A percentile compares a stretch with the other conserved stretches of the same genome.
These are phyloP conservation scores for Globisporangium iwayamae DNA, from an alignment of 352 stramenopile species.

Conservation along the genomic window DNA sequence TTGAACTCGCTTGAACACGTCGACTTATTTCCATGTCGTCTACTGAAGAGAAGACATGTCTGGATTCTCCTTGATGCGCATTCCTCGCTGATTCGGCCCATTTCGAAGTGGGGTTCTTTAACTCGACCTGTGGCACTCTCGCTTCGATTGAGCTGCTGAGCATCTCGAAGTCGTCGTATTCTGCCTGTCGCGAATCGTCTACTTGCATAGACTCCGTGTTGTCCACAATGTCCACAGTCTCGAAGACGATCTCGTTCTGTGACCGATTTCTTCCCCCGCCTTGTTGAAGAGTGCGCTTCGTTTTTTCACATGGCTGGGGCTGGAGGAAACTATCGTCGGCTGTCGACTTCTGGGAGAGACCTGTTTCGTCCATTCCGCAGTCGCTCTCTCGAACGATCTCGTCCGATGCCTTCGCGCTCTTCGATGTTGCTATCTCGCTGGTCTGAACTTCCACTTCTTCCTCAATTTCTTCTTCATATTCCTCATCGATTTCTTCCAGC, in stretches of 20 bases:
- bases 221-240: background rate
- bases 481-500: conserved; percentile 24
- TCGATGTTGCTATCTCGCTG: background rate
- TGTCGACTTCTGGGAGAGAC: conserved; percentile 20
- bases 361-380: conserved; percentile 19
- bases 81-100: background rate
- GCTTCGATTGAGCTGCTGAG: background rate
- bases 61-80: background rate
- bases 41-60: background rate
- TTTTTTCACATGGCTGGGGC: background rate
- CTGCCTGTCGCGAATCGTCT: background rate
- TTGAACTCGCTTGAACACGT: background rate
- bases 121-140: background rate
- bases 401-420: background rate
- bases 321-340: background rate
- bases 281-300: background rate
- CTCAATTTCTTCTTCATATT: conserved; percentile 26
- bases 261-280: background rate
- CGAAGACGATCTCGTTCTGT: background rate
- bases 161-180: conserved; percentile 7
- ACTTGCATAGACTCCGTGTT: conserved; percentile 6
- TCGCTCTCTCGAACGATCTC: conserved; percentile 68
- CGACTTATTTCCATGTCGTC: background rate
- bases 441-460: conserved; percentile 16
- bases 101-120: background rate